phyloP scores from a whole-genome alignment of 169 alveolate species.

The Cytauxzoon felis region DNA sequence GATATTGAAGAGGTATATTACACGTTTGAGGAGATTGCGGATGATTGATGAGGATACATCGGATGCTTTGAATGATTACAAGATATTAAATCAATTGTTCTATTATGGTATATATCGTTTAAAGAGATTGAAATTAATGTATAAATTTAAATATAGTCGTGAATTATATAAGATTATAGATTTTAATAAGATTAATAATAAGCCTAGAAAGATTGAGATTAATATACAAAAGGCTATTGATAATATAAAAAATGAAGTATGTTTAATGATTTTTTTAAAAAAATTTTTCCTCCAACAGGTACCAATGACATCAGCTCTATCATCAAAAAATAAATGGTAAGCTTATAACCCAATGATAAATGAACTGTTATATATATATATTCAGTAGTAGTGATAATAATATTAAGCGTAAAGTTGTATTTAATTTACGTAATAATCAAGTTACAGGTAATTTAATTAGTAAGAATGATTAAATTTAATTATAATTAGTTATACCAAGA shows the following conservation, averaged over 20 bases:
- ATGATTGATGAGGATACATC: too few relatives aligned
- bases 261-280: too few relatives aligned
- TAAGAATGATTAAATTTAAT: background rate
- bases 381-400: background rate
- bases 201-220: background rate
- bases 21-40: too few relatives aligned
- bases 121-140: conserved; percentile 2
- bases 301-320: background rate
- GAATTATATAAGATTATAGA: background rate
- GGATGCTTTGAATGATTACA: background rate
- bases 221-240: conserved; percentile 14
- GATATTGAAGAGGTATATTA: too few relatives aligned
- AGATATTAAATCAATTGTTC: conserved; percentile 8
- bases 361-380: background rate
- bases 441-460: conserved; percentile 31
- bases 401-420: conserved; percentile 44
- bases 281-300: too few relatives aligned
- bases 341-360: background rate
- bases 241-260: conserved; percentile 4
- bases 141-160: background rate
- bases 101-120: conserved; percentile 1
- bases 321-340: background rate
- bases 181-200: background rate
- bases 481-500: background rate
- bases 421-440: conserved; percentile 54